phyloP scores from a whole-genome alignment of 2,329 filamentous ascomycete genomes.

The Chaetomium sp. region DNA sequence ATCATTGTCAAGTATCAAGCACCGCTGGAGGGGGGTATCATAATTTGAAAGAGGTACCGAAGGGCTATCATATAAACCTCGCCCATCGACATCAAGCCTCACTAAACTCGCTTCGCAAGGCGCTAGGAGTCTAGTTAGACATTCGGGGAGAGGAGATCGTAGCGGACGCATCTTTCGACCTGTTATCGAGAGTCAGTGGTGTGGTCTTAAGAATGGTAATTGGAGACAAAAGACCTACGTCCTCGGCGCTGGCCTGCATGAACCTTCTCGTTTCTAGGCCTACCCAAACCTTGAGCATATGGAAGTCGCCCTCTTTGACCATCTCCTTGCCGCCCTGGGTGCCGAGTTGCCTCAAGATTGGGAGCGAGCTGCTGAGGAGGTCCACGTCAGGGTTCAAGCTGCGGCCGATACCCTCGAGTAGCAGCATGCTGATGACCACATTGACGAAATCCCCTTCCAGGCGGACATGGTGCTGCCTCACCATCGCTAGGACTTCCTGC shows the following conservation, averaged over 20 bases:
- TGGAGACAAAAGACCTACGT: conserved; percentile 57
- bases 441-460: conserved; percentile 98
- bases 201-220: neutral
- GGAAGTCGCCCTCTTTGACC: conserved; percentile 72
- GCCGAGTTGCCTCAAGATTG: conserved; percentile 85
- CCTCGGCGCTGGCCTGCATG: conserved; percentile 86
- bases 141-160: conserved; percentile 85
- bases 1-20: neutral
- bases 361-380: conserved; percentile 80
- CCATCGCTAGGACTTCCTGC: conserved; percentile 88
- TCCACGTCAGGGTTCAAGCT: conserved; percentile 85
- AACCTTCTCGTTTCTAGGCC: conserved; percentile 87
- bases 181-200: conserved; percentile 39
- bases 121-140: conserved; percentile 53
- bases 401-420: conserved; percentile 91
- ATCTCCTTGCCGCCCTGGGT: conserved; percentile 72
- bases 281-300: conserved; percentile 88
- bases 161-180: conserved; percentile 89
- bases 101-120: neutral
- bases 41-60: neutral
- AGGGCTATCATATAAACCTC: neutral
- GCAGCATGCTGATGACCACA: conserved; percentile 90
- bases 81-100: neutral
- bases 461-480: conserved; percentile 86
- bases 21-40: conserved; percentile 8